Evolutionary conservation across 768 basidiomycete species (phyloP).

Genomic region (Lactifluus rugatus): DNA sequence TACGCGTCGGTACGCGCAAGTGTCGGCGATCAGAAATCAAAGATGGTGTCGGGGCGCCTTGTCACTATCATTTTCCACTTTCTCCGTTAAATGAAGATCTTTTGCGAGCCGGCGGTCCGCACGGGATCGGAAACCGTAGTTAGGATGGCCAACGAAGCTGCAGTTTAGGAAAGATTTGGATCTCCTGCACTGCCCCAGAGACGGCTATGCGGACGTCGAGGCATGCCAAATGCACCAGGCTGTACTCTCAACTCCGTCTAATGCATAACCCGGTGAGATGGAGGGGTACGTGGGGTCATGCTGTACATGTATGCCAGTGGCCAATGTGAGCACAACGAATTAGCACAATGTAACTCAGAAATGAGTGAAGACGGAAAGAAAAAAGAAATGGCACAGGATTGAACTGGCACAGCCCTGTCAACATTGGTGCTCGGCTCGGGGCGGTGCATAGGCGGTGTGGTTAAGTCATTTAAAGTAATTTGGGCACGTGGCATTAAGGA

Average conservation of each 20-base stretch:
- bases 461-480: background rate
- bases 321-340: too few species aligned
- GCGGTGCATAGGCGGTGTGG: background rate
- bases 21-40: background rate
- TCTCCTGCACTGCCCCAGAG: background rate
- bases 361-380: background rate
- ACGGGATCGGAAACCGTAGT: too few species aligned
- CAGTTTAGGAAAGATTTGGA: background rate
- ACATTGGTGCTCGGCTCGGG: background rate
- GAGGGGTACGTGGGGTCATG: too few species aligned
- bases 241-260: background rate
- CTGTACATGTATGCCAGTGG: too few species aligned
- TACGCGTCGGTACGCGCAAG: background rate
- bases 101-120: too few species aligned
- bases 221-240: background rate
- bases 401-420: background rate
- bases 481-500: background rate
- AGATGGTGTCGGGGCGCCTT: background rate
- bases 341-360: too few species aligned
- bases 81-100: too few species aligned
- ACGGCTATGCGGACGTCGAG: background rate
- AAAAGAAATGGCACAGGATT: too few species aligned
- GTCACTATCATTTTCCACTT: background rate
- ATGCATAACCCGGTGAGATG: background rate
- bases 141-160: too few species aligned